Evolutionary conservation across 495 filamentous ascomycete genomes (phyloP).

Genomic region (Penicillium taxi): DNA sequence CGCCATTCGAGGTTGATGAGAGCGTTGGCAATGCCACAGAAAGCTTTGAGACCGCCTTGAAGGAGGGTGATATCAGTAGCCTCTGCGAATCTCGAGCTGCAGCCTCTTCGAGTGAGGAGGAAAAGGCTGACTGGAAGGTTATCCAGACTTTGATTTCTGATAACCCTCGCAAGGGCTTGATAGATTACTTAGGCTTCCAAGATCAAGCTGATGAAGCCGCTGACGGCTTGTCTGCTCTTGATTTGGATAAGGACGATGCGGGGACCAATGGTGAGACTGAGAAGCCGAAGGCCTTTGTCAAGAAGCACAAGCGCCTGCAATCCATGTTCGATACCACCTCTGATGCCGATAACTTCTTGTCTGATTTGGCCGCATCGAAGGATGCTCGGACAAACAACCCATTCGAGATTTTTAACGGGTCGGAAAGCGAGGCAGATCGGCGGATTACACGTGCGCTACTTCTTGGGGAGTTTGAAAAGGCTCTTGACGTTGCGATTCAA

Average conservation of each 20-base stretch:
- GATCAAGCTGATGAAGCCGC: slow-evolving; percentile 47
- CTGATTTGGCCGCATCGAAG: slow-evolving; percentile 66
- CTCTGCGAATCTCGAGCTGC: slow-evolving; percentile 77
- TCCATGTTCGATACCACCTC: slow-evolving; percentile 75
- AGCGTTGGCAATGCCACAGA: slow-evolving; percentile 75
- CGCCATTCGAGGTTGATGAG: slow-evolving; percentile 79
- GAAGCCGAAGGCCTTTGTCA: slow-evolving; percentile 39
- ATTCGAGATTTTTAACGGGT: slow-evolving; percentile 75
- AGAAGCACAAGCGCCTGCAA: slow-evolving; percentile 58
- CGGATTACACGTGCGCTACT: slow-evolving; percentile 80
- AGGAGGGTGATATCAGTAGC: slow-evolving; percentile 62
- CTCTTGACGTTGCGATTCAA: slow-evolving; percentile 77
- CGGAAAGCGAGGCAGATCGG: slow-evolving; percentile 73
- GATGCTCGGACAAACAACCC: slow-evolving; percentile 77
- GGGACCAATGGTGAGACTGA: slow-evolving; percentile 43
- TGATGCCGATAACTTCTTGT: slow-evolving; percentile 73
- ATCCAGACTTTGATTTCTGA: slow-evolving; percentile 79
- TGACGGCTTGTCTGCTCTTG: slow-evolving; percentile 41
- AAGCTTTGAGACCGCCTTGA: slow-evolving; percentile 76
- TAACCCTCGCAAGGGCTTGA: slow-evolving; percentile 69
- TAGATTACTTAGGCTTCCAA: slow-evolving; percentile 81
- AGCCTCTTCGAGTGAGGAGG: slow-evolving; percentile 70
- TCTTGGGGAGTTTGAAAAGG: slow-evolving; percentile 83
- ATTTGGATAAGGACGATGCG: slow-evolving; percentile 28
- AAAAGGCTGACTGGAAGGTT: slow-evolving; percentile 92